Conservation (phyloP, 2,329 filamentous ascomycete genomes). For the Exophiala calicioides region DNA sequence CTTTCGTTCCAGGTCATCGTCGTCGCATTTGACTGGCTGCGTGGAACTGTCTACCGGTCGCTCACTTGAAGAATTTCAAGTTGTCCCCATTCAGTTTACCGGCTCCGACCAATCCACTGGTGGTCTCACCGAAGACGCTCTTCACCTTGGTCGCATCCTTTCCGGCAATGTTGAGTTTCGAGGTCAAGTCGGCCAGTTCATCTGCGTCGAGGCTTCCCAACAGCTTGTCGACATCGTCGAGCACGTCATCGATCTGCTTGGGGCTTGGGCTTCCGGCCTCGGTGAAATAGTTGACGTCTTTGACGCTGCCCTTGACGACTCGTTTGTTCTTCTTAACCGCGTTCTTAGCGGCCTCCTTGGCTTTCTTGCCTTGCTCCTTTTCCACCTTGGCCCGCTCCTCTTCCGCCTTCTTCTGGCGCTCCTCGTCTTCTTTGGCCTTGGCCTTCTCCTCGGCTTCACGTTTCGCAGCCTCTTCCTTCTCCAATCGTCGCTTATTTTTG, state of each 20-base stretch:
- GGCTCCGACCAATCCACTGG: slow-evolving; percentile 72
- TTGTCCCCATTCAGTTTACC: slow-evolving; percentile 88
- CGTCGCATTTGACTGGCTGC: too few species aligned
- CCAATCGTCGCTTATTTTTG: slow-evolving; percentile 93
- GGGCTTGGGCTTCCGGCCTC: slow-evolving; percentile 70
- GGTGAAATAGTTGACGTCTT: slow-evolving; percentile 96
- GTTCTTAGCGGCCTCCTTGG: slow-evolving; percentile 97
- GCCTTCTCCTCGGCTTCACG: slow-evolving; percentile 81
- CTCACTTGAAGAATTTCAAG: slow-evolving; percentile 57
- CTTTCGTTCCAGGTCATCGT: too few species aligned
- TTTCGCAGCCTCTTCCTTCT: slow-evolving; percentile 90
- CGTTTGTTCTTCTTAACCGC: slow-evolving; percentile 99
- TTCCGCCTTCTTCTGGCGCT: slow-evolving; percentile 74
- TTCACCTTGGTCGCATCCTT: slow-evolving; percentile 85
- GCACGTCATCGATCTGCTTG: slow-evolving; percentile 73
- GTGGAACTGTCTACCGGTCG: neutral
- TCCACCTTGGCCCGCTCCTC: slow-evolving; percentile 84
- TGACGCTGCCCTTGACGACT: slow-evolving; percentile 87
- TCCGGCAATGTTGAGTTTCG: slow-evolving; percentile 73
- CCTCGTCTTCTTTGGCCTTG: slow-evolving; percentile 80
- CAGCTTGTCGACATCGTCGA: slow-evolving; percentile 82
- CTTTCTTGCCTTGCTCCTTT: slow-evolving; percentile 85
- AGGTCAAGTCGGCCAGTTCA: slow-evolving; percentile 80
- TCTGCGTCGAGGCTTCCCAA: slow-evolving; percentile 88
- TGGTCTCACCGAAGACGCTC: slow-evolving; percentile 75